Percentiles rank a stretch among this genome's conserved stretches.
These are phyloP conservation scores for Iberis amara DNA, from an alignment of 441 rosid species.

Conservation along the genomic window DNA sequence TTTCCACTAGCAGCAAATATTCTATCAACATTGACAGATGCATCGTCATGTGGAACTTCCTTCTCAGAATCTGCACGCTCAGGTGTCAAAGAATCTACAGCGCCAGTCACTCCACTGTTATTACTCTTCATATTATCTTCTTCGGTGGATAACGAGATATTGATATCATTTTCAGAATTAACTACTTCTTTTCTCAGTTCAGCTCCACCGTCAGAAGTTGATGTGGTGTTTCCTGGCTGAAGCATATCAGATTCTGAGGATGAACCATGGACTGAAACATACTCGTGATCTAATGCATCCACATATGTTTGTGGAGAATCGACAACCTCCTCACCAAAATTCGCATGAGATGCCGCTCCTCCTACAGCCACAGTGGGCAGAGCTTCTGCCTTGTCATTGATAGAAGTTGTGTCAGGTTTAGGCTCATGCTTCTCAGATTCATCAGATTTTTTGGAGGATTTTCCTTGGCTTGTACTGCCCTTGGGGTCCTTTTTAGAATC, in stretches of 20 bases:
- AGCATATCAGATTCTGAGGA: conserved; percentile 30
- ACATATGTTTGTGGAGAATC: conserved; percentile 41
- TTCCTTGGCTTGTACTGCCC: conserved; percentile 71
- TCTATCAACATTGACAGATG: conserved; percentile 21
- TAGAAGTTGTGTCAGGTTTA: conserved; percentile 40
- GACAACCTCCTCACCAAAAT: conserved; percentile 33
- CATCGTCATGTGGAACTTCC: conserved; percentile 34
- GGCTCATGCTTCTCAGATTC: conserved; percentile 57
- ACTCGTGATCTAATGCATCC: conserved; percentile 34
- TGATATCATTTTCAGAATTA: conserved; percentile 32
- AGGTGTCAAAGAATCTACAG: conserved; percentile 24
- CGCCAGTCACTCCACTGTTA: conserved; percentile 27
- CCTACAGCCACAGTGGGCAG: conserved; percentile 33
- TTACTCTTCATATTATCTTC: conserved; percentile 31
- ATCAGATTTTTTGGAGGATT: conserved; percentile 59
- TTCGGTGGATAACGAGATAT: conserved; percentile 30
- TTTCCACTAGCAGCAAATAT: conserved; percentile 24
- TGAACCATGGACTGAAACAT: conserved; percentile 36
- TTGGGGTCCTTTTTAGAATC: conserved; percentile 57
- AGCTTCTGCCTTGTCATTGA: conserved; percentile 29
- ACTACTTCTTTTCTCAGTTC: conserved; percentile 28
- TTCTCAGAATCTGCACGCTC: conserved; percentile 35
- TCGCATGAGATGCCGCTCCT: conserved; percentile 37
- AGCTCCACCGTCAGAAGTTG: conserved; percentile 25
- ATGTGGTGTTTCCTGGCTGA: conserved; percentile 27